Conservation (phyloP, 2,329 filamentous ascomycete species). For the Xylariomycetidae sp. region DNA sequence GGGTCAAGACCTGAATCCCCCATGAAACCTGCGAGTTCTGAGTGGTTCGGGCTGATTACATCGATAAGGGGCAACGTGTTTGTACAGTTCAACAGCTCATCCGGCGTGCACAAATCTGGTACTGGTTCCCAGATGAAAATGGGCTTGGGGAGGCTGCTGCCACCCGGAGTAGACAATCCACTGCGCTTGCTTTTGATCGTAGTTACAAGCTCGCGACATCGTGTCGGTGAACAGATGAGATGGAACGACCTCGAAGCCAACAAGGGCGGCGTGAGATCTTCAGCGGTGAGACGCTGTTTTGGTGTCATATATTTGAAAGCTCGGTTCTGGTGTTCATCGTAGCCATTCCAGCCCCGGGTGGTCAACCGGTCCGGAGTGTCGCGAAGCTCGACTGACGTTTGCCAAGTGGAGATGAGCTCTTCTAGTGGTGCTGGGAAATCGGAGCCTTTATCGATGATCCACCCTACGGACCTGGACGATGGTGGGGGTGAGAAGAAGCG, state of each 20-base stretch:
- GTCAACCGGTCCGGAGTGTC: constrained; percentile 65
- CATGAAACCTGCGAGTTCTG: constrained; percentile 85
- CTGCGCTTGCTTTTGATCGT: constrained; percentile 61
- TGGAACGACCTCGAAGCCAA: constrained; percentile 76
- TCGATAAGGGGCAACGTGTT: constrained; percentile 59
- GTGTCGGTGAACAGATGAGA: constrained; percentile 74
- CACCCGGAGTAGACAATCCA: constrained; percentile 23
- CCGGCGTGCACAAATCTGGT: constrained; percentile 77
- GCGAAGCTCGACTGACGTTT: constrained; percentile 68
- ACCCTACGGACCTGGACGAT: constrained; percentile 66
- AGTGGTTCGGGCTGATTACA: constrained; percentile 74
- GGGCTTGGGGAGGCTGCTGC: constrained; percentile 43
- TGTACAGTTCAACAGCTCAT: constrained; percentile 60
- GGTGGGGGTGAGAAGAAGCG: constrained; percentile 75
- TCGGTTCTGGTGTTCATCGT: constrained; percentile 64
- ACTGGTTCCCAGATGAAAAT: constrained; percentile 94
- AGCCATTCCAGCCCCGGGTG: constrained; percentile 90
- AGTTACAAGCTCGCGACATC: constrained; percentile 71
- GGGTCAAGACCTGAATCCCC: constrained; percentile 53
- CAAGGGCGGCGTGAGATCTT: constrained; percentile 62
- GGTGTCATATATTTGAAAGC: constrained; percentile 86
- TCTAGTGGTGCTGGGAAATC: constrained; percentile 74
- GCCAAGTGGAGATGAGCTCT: constrained; percentile 65
- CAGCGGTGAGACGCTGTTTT: constrained; percentile 73
- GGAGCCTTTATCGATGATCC: constrained; percentile 84